Conservation (phyloP, 257 asterid species). For the Eustoma russellianum region DNA sequence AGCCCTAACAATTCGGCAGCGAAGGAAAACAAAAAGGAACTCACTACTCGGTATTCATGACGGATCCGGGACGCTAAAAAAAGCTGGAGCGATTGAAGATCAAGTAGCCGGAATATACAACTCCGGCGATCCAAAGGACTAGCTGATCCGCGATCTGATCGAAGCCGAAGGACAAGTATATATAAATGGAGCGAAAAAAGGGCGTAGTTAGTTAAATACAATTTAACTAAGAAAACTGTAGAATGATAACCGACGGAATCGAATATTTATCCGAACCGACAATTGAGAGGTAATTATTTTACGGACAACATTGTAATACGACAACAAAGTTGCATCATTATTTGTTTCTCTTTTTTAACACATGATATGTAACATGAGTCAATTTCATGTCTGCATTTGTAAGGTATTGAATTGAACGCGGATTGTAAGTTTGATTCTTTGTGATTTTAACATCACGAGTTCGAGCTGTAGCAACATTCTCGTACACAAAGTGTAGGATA, state of each 20-base stretch:
- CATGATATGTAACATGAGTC: too few species aligned
- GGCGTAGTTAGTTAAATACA: not conserved
- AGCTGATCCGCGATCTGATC: conserved; percentile 13
- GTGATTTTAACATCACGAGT: too few species aligned
- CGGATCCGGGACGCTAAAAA: not conserved
- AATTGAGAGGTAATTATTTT: not conserved
- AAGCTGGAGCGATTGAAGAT: conserved; percentile 4
- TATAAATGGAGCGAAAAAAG: not conserved
- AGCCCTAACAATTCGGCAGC: too few species aligned
- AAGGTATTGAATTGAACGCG: too few species aligned
- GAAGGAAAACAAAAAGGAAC: not conserved
- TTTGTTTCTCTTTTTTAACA: too few species aligned
- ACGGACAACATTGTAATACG: too few species aligned
- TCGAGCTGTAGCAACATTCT: too few species aligned
- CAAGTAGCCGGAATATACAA: conserved; percentile 8
- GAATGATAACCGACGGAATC: not conserved
- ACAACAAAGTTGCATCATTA: too few species aligned
- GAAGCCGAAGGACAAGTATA: conserved; percentile 19
- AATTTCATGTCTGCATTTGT: too few species aligned
- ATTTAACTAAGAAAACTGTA: not conserved
- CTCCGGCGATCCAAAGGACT: conserved; percentile 15
- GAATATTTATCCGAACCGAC: conserved; percentile 16
- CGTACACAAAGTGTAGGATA: too few species aligned
- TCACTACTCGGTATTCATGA: conserved; percentile 39
- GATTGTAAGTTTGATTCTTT: too few species aligned